These are phyloP conservation scores for Lasiosphaeriaceae sp. DNA, from an alignment of 495 filamentous ascomycete genomes.

Conservation along the genomic window DNA sequence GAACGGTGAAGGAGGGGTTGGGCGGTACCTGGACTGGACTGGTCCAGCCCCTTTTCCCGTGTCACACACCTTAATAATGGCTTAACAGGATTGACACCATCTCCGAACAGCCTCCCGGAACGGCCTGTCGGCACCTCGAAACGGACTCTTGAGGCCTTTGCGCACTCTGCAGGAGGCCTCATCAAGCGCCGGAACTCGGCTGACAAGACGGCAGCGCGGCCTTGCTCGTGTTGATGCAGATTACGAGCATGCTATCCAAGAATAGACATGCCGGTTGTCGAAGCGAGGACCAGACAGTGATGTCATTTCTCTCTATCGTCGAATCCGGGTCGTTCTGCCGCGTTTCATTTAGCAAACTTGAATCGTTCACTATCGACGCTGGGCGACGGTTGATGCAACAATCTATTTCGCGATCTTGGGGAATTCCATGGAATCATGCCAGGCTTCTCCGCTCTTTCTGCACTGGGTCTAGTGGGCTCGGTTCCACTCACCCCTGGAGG, in stretches of 20 bases:
- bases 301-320: slow-evolving; percentile 12
- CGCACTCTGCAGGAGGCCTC: not conserved
- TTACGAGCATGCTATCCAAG: not conserved
- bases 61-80: not conserved
- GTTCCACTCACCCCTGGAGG: not conserved
- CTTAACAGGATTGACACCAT: not conserved
- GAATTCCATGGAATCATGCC: slow-evolving; percentile 13
- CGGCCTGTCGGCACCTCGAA: not conserved
- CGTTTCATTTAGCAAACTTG: slow-evolving; percentile 11
- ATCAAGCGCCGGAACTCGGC: not conserved
- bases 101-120: not conserved
- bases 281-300: slow-evolving; percentile 6
- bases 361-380: slow-evolving; percentile 5
- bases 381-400: not conserved
- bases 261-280: not conserved
- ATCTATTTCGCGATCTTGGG: slow-evolving; percentile 5
- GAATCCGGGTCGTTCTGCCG: slow-evolving; percentile 14
- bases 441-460: slow-evolving; percentile 15
- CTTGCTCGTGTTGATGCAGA: not conserved
- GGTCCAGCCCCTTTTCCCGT: not conserved
- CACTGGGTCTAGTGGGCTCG: slow-evolving; percentile 12
- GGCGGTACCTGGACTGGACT: not conserved
- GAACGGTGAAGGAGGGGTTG: not conserved
- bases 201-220: not conserved
- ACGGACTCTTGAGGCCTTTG: not conserved